Evolutionary conservation across 2,329 filamentous ascomycete species (phyloP), one percentile per base, ranked within the genome.

Genomic region (Mycosphaerella sp.): DNA sequence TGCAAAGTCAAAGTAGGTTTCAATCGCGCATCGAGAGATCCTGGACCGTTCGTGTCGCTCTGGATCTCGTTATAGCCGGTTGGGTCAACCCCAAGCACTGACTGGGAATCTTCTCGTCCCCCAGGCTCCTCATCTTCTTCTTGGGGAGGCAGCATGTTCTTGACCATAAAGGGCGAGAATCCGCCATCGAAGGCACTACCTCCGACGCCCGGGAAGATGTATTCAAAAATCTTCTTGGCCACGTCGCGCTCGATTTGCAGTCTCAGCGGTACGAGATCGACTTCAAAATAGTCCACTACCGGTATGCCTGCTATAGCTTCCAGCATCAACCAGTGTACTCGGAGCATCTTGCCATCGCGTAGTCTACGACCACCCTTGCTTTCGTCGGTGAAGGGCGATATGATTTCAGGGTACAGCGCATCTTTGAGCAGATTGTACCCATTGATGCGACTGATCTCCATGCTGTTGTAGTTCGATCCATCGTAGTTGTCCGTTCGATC

Each of bases 221-320:
- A 98, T 72, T 96, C 91, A 62, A 98, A 95, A 1, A 98, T 77
- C 62, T 86, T 89, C 73, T 95, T 92, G 43, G 91, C 92, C 46
- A 95, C 85, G 64, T 97, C 91, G 36, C 85, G 86, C 71, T 98
- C 93, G 36, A 98, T 78, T 69, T 98, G 93, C 21, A 98, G 84
- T 70, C 90, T 95, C 69, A 98, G 81, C 0, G 93, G 95, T 69
- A 95, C 91, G 17, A 98, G 75, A 52, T 91, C 89, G 52, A 98
- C 88, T 70, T 97, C 91, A 66, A 98, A 98, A 65, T 95, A 87
- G 63, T 97, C 92, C 78, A 98, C 89, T 32, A 98, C 91, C 0
- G 92, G 89, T 58, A 98, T 98, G 46, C 93, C 93, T 38, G 92
- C 93, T 69, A 98, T 96, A 6, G 93, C 91, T 73, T 98, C 93